phyloP scores from a whole-genome alignment of 148 eudicot genomes.

The Spergularia marina region DNA sequence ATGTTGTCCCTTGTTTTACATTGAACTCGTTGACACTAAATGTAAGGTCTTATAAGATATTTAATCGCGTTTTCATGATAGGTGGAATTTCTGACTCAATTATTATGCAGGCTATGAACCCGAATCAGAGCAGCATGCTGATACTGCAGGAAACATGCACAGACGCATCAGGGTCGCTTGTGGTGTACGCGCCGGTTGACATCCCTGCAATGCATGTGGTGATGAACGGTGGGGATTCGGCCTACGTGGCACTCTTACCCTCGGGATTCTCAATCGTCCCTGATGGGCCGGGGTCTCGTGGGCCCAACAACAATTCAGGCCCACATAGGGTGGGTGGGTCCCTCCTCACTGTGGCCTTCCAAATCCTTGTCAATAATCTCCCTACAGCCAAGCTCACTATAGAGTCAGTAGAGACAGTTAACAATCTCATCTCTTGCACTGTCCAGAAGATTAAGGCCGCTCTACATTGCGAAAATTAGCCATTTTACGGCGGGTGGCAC shows the following conservation, averaged over 20 bases:
- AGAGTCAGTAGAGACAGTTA: conserved; percentile 90
- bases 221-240: conserved; percentile 96
- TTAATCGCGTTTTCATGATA: no score
- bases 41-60: no score
- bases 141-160: conserved; percentile 88
- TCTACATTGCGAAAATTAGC: conserved; percentile 63
- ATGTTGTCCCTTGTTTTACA: no score
- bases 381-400: conserved; percentile 91
- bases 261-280: conserved; percentile 87
- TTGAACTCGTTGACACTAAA: no score
- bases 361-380: conserved; percentile 80
- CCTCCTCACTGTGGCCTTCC: conserved; percentile 81
- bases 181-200: conserved; percentile 94
- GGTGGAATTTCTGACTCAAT: neutral
- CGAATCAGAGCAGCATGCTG: conserved; percentile 91
- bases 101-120: conserved; percentile 60
- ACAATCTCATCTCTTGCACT: conserved; percentile 80
- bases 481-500: conserved; percentile 7
- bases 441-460: conserved; percentile 88
- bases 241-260: conserved; percentile 85
- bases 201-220: conserved; percentile 93
- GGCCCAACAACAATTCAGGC: conserved; percentile 25
- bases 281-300: conserved; percentile 48
- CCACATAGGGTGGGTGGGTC: conserved; percentile 50
- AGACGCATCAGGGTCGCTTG: conserved; percentile 83